phyloP scores from a whole-genome alignment of 2,329 filamentous ascomycete species.

The Botrytis elliptica region DNA sequence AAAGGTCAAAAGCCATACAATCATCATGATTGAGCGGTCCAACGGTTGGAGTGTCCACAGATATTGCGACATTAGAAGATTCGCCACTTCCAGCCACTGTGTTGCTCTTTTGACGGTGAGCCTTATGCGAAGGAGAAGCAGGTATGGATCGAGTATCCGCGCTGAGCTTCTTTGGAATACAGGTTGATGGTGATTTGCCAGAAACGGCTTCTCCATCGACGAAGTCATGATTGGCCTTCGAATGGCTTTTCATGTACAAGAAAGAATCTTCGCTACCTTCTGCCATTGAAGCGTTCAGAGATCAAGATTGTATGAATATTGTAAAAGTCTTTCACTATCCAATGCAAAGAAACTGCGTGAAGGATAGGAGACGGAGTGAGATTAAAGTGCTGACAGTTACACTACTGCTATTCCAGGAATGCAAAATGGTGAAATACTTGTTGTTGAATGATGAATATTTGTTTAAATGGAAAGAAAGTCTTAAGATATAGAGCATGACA shows the following conservation, averaged over 20 bases:
- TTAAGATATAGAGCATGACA: neutral
- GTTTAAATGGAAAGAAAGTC: neutral
- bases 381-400: conserved; percentile 18
- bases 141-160: neutral
- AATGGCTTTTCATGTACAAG: conserved; percentile 14
- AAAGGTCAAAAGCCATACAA: conserved; percentile 19
- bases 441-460: neutral
- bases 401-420: conserved; percentile 6
- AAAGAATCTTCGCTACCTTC: conserved; percentile 19
- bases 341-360: neutral
- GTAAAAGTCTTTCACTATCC: conserved; percentile 10
- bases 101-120: neutral
- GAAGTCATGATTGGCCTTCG: neutral
- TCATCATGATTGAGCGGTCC: conserved; percentile 8
- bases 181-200: neutral
- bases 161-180: conserved; percentile 10
- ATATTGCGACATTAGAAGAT: neutral
- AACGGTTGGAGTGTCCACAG: neutral
- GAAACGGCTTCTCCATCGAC: neutral
- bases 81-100: neutral
- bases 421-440: conserved; percentile 15
- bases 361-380: conserved; percentile 15
- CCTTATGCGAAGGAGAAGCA: neutral
- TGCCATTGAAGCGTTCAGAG: conserved; percentile 14
- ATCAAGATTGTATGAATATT: conserved; percentile 12